These are phyloP conservation scores for Solanum tacnaense DNA, from an alignment of 257 asterid species.

Conservation along the genomic window DNA sequence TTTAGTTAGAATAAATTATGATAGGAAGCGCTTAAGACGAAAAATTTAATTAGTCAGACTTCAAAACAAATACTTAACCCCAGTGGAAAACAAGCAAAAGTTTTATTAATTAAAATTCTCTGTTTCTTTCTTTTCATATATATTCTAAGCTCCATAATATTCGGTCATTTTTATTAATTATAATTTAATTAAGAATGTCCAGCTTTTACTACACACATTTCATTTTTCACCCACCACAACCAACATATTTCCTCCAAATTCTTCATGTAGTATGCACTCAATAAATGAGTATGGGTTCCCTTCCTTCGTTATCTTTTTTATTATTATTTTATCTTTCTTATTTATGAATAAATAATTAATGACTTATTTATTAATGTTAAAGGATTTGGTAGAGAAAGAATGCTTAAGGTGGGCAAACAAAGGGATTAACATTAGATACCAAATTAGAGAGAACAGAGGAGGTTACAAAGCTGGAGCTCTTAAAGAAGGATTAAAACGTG, in stretches of 20 bases:
- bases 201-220: background rate
- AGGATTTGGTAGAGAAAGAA: constrained; percentile 94
- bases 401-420: constrained; percentile 87
- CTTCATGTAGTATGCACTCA: background rate
- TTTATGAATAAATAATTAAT: background rate
- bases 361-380: background rate
- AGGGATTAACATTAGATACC: constrained; percentile 69
- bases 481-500: constrained; percentile 75
- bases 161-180: background rate
- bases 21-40: background rate
- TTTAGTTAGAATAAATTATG: background rate
- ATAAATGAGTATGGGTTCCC: background rate
- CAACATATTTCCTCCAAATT: background rate
- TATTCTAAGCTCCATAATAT: background rate
- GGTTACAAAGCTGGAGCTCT: constrained; percentile 99
- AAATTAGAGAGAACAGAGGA: constrained; percentile 66
- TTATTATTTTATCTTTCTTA: too few relatives aligned
- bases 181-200: background rate
- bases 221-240: background rate
- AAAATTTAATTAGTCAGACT: background rate
- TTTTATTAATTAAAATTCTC: too few relatives aligned
- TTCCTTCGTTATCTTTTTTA: background rate
- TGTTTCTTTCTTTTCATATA: background rate
- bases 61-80: background rate
- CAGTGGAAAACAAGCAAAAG: too few relatives aligned